Conservation (phyloP, 805 yeast species). For the Zygoascus ofunaensis region DNA sequence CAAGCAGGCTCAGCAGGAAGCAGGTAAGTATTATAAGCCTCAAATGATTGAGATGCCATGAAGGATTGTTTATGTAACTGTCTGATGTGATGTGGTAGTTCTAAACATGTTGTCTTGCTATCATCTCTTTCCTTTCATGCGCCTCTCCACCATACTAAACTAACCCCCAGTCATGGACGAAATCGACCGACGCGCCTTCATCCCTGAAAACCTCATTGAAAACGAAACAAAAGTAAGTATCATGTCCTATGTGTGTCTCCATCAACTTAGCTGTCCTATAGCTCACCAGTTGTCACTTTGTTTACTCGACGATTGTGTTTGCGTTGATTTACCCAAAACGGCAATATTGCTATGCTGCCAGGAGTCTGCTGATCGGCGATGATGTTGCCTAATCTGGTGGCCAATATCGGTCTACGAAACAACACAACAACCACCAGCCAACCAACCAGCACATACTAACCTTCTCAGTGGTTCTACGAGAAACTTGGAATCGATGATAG, state of each 20-base stretch:
- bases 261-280: no score
- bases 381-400: not conserved
- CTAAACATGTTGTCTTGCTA: no score
- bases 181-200: constrained; percentile 74
- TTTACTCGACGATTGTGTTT: not conserved
- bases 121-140: not conserved
- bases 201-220: constrained; percentile 81
- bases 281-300: no score
- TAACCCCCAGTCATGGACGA: constrained; percentile 53
- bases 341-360: no score
- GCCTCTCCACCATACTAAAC: constrained; percentile 11
- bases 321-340: no score
- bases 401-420: no score
- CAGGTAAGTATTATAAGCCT: constrained; percentile 23
- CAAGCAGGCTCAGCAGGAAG: constrained; percentile 69
- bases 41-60: not conserved
- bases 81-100: not conserved
- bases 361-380: not conserved
- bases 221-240: constrained; percentile 50
- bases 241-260: not conserved
- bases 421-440: not conserved
- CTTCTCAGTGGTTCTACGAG: constrained; percentile 65
- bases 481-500: constrained; percentile 84
- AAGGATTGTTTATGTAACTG: no score
- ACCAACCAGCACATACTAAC: no score